Conservation (phyloP, 2,329 filamentous ascomycete species). For the Aureobasidium sp. region DNA sequence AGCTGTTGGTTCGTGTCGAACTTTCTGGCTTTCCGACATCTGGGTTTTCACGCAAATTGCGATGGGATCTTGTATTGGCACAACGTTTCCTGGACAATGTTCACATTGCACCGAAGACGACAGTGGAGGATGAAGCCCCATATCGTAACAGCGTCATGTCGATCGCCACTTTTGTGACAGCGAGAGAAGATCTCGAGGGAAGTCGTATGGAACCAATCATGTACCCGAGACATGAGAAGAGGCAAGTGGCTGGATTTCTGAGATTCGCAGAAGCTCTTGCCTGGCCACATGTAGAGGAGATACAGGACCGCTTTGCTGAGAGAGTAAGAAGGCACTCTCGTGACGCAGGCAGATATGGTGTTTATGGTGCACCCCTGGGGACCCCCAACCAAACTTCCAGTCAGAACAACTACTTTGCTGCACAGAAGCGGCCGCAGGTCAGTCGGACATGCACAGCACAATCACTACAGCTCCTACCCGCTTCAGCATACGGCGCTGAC, state of each 20-base stretch:
- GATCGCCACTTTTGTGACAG: conserved; percentile 22
- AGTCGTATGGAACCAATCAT: conserved; percentile 23
- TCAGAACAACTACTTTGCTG: conserved; percentile 14
- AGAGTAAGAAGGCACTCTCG: not conserved
- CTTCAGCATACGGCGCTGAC: not conserved
- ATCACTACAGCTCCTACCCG: conserved; percentile 15
- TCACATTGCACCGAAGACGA: conserved; percentile 30
- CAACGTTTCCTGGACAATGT: conserved; percentile 48
- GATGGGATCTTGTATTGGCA: conserved; percentile 50
- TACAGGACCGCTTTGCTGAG: conserved; percentile 10
- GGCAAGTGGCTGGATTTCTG: conserved; percentile 44
- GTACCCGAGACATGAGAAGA: conserved; percentile 29
- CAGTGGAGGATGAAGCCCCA: not conserved
- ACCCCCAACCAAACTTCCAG: conserved; percentile 25
- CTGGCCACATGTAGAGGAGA: conserved; percentile 38
- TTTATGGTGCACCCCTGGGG: conserved; percentile 33
- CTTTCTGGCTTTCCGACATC: conserved; percentile 4
- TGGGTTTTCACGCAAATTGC: conserved; percentile 44
- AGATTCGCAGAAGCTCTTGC: conserved; percentile 44
- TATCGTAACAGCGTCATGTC: conserved; percentile 24
- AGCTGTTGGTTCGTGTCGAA: conserved; percentile 48
- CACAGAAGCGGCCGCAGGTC: conserved; percentile 14
- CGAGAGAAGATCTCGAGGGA: conserved; percentile 19
- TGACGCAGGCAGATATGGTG: conserved; percentile 24
- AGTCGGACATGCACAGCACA: conserved; percentile 9